Evolutionary conservation across 2,329 filamentous ascomycete species (phyloP).

Genomic region (Leptographium lundbergii): DNA sequence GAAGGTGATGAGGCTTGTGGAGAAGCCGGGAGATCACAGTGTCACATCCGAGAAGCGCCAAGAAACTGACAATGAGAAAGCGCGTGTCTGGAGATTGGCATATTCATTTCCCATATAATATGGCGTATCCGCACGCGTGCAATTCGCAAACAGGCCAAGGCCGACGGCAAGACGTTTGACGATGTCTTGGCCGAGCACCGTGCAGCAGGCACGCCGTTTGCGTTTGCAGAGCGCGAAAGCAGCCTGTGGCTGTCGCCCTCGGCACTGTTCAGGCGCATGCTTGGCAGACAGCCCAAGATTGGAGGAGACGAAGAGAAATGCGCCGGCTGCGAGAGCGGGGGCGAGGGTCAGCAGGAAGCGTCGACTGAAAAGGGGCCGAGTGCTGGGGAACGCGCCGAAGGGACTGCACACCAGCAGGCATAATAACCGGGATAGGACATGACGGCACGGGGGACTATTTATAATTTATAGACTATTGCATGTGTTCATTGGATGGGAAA

Average conservation of each 20-base stretch:
- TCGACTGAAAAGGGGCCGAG: not conserved
- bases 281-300: not conserved
- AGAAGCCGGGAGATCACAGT: too few species aligned
- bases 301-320: not conserved
- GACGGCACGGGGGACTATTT: too few species aligned
- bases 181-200: constrained; percentile 30
- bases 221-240: constrained; percentile 22
- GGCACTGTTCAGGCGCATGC: constrained; percentile 3
- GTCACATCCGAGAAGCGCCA: too few species aligned
- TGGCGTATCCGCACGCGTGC: constrained; percentile 44
- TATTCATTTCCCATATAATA: constrained; percentile 44
- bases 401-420: not conserved
- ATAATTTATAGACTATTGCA: too few species aligned
- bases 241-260: not conserved
- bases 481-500: too few species aligned
- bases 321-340: not conserved
- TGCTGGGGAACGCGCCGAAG: not conserved
- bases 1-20: too few species aligned
- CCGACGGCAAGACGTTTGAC: constrained; percentile 39
- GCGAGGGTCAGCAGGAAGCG: not conserved
- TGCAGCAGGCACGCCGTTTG: constrained; percentile 19
- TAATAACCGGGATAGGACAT: too few species aligned
- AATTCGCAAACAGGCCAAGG: constrained; percentile 37
- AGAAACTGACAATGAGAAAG: constrained; percentile 18
- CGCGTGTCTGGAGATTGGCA: constrained; percentile 44